Evolutionary conservation across 345 rosid species (phyloP).

Genomic region (Triadica sebifera): DNA sequence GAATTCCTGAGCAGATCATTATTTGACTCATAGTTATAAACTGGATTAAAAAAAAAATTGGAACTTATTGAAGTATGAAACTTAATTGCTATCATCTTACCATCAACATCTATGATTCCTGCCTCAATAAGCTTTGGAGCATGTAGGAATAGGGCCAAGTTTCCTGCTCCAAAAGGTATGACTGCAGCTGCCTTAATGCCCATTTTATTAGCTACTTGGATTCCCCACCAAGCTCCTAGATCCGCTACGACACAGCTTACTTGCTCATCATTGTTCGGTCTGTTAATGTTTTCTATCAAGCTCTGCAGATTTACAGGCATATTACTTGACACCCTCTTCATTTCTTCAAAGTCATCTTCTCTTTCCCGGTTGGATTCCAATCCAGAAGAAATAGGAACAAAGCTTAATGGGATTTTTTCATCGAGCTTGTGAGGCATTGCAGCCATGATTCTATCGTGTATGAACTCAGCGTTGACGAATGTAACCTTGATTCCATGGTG

Average conservation of each 20-base stretch:
- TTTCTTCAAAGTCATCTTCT: constrained; percentile 3
- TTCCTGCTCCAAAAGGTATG: too few species aligned
- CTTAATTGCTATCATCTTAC: too few species aligned
- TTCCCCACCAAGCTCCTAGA: too few species aligned
- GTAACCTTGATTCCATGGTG: constrained; percentile 39
- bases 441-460: constrained; percentile 19
- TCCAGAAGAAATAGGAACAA: constrained; percentile 32
- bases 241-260: constrained; percentile 5
- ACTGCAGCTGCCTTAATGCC: too few species aligned
- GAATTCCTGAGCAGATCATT: too few species aligned
- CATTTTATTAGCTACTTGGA: too few species aligned
- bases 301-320: constrained; percentile 22
- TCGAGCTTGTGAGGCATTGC: constrained; percentile 7
- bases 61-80: too few species aligned
- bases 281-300: constrained; percentile 28
- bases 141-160: too few species aligned
- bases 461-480: constrained; percentile 29
- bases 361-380: constrained; percentile 1
- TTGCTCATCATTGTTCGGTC: neutral
- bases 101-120: too few species aligned
- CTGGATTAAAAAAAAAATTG: too few species aligned
- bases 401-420: constrained; percentile 9
- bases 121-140: too few species aligned
- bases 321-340: constrained; percentile 7
- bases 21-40: too few species aligned